Evolutionary conservation across 164 flowering plant genomes (phyloP), one percentile per base, ranked within the genome.

Genomic region (Aristolochia californica): DNA sequence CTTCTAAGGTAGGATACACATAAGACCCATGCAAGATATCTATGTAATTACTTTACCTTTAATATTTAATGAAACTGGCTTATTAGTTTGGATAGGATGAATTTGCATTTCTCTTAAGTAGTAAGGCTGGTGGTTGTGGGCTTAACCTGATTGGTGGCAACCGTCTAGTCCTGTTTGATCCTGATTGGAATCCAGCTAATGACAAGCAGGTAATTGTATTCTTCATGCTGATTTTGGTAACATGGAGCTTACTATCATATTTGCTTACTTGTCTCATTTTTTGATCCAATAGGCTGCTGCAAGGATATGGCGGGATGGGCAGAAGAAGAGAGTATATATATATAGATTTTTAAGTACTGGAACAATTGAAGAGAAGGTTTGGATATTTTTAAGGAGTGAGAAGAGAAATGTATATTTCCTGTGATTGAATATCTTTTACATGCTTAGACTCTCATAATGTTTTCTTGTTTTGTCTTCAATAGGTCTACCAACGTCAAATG

Each of bases 101-200:
- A 65, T 94, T 94, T 80, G 97, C 70, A 12, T 94, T 94, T 77
- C 95, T 94, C 61, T 74, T 94, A 60, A 94, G 99, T 75, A 94
- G 97, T 80, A 90, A 94, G 76, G 99, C 99, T 73, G 99, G 99
- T 70, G 99, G 97, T 59, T 94, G 99, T 73, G 99, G 97, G 55
- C 93, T 94, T 59, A 94, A 94, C 79, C 77, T 90, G 78, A 90
- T 90, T 45, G 99, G 97, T 67, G 97, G 93, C 57, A 94, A 94
- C 70, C 79, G 97, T 40, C 77, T 94, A 61, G 89, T 94, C 65
- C 70, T 94, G 54, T 94, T 94, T 78, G 99, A 94, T 74, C 99
- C 99, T 66, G 99, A 94, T 62, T 94, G 99, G 97, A 94, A 94
- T 70, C 99, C 99, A 62, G 99, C 99, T 65, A 94, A 90, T 78